These are phyloP conservation scores for Globisporangium paroecandrum DNA, from an alignment of 352 stramenopile genomes.

Conservation along the genomic window DNA sequence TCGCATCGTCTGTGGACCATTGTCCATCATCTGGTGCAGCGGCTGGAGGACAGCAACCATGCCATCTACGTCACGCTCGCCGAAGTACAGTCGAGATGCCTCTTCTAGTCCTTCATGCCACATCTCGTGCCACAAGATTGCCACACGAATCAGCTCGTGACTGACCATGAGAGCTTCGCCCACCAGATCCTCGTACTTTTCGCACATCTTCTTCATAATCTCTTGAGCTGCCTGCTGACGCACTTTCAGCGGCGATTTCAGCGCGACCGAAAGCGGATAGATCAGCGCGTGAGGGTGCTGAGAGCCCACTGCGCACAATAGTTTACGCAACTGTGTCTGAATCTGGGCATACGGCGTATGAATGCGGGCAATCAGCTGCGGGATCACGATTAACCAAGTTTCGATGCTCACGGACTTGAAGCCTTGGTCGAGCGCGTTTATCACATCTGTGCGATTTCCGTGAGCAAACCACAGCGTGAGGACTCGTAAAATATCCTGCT, in stretches of 20 bases:
- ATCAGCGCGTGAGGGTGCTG: slow-evolving; percentile 98
- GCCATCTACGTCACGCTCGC: slow-evolving; percentile 94
- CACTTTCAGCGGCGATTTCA: slow-evolving; percentile 92
- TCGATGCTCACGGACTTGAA: slow-evolving; percentile 94
- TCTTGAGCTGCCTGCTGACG: slow-evolving; percentile 90
- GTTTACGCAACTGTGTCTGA: slow-evolving; percentile 79
- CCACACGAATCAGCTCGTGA: slow-evolving; percentile 97
- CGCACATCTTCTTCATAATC: slow-evolving; percentile 94
- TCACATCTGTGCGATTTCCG: slow-evolving; percentile 90
- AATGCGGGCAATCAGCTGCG: slow-evolving; percentile 93
- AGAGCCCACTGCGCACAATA: slow-evolving; percentile 88
- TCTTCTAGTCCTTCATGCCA: slow-evolving; percentile 99
- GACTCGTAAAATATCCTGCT: slow-evolving; percentile 98
- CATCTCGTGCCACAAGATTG: slow-evolving; percentile 98
- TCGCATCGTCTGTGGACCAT: slow-evolving; percentile 71
- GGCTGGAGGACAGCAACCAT: slow-evolving; percentile 94
- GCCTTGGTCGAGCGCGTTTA: slow-evolving; percentile 63
- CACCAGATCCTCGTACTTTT: slow-evolving; percentile 92
- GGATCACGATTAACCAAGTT: slow-evolving; percentile 98
- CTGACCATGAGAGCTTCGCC: slow-evolving; percentile 94
- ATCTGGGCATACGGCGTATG: slow-evolving; percentile 64
- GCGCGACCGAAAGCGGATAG: slow-evolving; percentile 95
- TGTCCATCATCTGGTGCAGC: slow-evolving; percentile 92
- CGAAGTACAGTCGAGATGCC: slow-evolving; percentile 95
- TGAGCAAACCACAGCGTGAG: slow-evolving; percentile 98